Evolutionary conservation across 2,329 filamentous ascomycete genomes (phyloP).

Genomic region (Tolypocladium tundrense): DNA sequence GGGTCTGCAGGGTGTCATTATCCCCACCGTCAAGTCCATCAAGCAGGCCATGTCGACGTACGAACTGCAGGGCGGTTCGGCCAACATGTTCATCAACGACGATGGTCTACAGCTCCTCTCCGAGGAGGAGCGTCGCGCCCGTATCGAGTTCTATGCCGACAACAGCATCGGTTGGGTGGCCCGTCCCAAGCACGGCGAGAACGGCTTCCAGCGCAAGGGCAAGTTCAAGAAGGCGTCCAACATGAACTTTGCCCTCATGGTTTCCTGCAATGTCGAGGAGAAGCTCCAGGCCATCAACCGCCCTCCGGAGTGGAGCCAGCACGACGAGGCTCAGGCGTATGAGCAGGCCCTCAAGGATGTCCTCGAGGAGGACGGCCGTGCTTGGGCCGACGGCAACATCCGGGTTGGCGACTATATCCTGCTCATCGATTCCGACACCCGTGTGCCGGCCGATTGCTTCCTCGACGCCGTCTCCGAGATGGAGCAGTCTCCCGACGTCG

Average conservation of each 20-base stretch:
- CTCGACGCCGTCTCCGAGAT: conserved; percentile 73
- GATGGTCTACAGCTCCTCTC: conserved; percentile 60
- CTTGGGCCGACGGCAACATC: conserved; percentile 78
- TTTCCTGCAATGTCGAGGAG: conserved; percentile 61
- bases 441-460: conserved; percentile 66
- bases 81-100: conserved; percentile 69
- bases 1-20: conserved; percentile 63
- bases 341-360: conserved; percentile 54
- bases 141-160: conserved; percentile 59
- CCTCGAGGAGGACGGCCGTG: conserved; percentile 56
- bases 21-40: conserved; percentile 66
- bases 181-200: conserved; percentile 51
- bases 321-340: conserved; percentile 58
- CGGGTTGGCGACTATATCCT: conserved; percentile 73
- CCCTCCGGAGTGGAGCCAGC: conserved; percentile 52
- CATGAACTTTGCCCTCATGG: conserved; percentile 62
- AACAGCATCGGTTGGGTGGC: conserved; percentile 62
- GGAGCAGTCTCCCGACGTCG: conserved; percentile 69
- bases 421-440: conserved; percentile 69
- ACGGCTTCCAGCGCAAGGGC: conserved; percentile 51
- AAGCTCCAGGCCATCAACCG: conserved; percentile 50
- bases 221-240: conserved; percentile 65
- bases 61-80: conserved; percentile 66
- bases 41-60: conserved; percentile 71
- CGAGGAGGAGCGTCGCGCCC: conserved; percentile 50